These are phyloP conservation scores for Nakazawaea anatomiae DNA, from an alignment of 805 yeast species.

Conservation along the genomic window DNA sequence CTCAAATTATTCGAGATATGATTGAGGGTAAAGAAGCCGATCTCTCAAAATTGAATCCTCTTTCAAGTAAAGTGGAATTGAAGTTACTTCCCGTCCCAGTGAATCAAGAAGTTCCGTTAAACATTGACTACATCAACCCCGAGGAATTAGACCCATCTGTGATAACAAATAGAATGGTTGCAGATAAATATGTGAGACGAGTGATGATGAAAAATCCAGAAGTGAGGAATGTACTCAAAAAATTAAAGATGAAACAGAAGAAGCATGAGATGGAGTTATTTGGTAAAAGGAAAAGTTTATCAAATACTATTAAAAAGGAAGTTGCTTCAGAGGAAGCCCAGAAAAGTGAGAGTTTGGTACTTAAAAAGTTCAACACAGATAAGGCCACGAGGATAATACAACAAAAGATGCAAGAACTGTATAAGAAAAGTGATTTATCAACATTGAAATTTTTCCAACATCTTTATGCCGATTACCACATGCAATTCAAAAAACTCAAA, in stretches of 20 bases:
- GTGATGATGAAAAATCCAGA: neutral
- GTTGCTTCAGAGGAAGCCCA: neutral
- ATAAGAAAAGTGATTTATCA: neutral
- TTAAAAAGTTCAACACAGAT: neutral
- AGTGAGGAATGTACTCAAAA: neutral
- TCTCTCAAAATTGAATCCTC: neutral
- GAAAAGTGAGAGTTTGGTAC: neutral
- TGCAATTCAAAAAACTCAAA: constrained; percentile 3
- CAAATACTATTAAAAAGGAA: neutral
- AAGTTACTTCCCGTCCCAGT: neutral
- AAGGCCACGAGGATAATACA: neutral
- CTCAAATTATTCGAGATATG: neutral
- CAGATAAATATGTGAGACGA: neutral
- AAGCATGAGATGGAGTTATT: neutral
- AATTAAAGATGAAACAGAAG: constrained; percentile 1
- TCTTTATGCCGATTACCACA: constrained; percentile 4
- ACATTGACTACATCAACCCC: neutral
- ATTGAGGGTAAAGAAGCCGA: neutral
- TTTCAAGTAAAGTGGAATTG: neutral
- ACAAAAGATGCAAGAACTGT: neutral
- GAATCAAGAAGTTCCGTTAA: constrained; percentile 3
- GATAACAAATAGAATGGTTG: neutral
- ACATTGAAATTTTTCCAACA: neutral
- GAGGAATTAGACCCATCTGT: neutral
- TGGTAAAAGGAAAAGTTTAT: neutral